Conservation (phyloP, 75 land plant species). For the Chamaecyparis obtusa region DNA sequence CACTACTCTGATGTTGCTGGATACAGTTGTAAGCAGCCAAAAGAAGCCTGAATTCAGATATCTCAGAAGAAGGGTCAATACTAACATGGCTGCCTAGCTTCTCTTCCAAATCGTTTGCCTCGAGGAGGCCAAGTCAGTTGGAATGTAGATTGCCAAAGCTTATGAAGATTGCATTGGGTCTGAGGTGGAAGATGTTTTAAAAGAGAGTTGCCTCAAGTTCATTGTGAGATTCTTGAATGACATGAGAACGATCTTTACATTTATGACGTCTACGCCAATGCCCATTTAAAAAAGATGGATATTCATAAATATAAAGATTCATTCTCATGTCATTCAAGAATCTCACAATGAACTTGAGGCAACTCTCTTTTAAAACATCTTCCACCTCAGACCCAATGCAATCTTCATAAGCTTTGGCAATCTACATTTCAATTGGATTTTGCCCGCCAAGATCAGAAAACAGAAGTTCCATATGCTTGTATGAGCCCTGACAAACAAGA, state of each 20-base stretch:
- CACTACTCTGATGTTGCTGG: slow-evolving; percentile 39
- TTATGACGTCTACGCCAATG: too few species aligned
- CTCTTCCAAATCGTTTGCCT: too few species aligned
- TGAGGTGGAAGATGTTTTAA: slow-evolving; percentile 36
- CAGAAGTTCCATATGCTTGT: slow-evolving; percentile 40
- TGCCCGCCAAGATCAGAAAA: background rate
- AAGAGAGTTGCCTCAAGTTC: slow-evolving; percentile 45
- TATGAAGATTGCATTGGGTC: slow-evolving; percentile 29
- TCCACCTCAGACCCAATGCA: slow-evolving; percentile 36
- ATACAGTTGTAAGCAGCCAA: slow-evolving; percentile 39
- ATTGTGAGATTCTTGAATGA: slow-evolving; percentile 41
- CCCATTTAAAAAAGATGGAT: too few species aligned
- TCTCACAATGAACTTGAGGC: slow-evolving; percentile 41
- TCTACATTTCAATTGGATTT: background rate
- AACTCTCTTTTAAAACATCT: slow-evolving; percentile 39
- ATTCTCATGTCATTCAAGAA: slow-evolving; percentile 34
- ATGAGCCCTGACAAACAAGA: slow-evolving; percentile 35
- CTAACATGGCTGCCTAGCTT: slow-evolving; percentile 48
- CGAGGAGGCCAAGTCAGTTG: too few species aligned
- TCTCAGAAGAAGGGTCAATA: slow-evolving; percentile 20
- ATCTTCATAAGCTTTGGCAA: slow-evolving; percentile 37
- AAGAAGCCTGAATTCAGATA: slow-evolving; percentile 36
- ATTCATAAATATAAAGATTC: slow-evolving; percentile 28
- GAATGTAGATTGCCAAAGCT: slow-evolving; percentile 29
- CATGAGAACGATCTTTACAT: slow-evolving; percentile 30